These are phyloP conservation scores for Monosporascus sp. DNA, from an alignment of 2,329 filamentous ascomycete genomes.

Conservation along the genomic window DNA sequence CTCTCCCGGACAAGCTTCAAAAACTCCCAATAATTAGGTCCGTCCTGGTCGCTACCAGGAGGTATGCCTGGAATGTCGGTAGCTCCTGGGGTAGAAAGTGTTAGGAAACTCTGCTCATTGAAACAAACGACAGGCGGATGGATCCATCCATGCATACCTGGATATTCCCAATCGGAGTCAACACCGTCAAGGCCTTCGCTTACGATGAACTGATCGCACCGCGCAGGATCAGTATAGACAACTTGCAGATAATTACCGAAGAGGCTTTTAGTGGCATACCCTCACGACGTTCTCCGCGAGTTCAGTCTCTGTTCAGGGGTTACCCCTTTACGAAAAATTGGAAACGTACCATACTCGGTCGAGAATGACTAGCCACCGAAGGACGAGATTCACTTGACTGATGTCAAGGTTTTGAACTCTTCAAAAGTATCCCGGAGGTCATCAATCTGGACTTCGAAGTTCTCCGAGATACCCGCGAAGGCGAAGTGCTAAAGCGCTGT, in stretches of 20 bases:
- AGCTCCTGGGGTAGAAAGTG: too few species aligned
- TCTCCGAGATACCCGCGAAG: slow-evolving; percentile 20
- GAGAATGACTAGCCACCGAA: slow-evolving; percentile 37
- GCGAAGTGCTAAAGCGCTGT: slow-evolving; percentile 15
- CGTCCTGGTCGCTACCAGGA: slow-evolving; percentile 15
- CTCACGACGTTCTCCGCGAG: slow-evolving; percentile 23
- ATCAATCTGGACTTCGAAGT: slow-evolving; percentile 15
- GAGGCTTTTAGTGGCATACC: too few species aligned
- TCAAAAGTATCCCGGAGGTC: slow-evolving; percentile 18
- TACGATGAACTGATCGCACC: slow-evolving; percentile 30
- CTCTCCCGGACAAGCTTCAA: slow-evolving; percentile 17
- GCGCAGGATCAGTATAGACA: too few species aligned
- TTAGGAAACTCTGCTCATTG: background rate
- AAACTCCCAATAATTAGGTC: slow-evolving; percentile 25
- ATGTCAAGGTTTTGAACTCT: slow-evolving; percentile 15
- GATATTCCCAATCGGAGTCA: slow-evolving; percentile 32
- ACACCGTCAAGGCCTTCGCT: slow-evolving; percentile 24
- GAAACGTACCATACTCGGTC: slow-evolving; percentile 25
- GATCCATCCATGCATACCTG: slow-evolving; percentile 15
- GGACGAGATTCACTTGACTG: slow-evolving; percentile 28
- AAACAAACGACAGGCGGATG: too few species aligned
- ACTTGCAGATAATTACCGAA: too few species aligned
- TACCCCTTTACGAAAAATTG: slow-evolving; percentile 29
- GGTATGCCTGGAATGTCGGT: slow-evolving; percentile 24
- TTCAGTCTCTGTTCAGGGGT: slow-evolving; percentile 21